These are phyloP conservation scores for Geotrichum phurueaensis DNA, from an alignment of 1,139 yeast genomes.

Conservation along the genomic window DNA sequence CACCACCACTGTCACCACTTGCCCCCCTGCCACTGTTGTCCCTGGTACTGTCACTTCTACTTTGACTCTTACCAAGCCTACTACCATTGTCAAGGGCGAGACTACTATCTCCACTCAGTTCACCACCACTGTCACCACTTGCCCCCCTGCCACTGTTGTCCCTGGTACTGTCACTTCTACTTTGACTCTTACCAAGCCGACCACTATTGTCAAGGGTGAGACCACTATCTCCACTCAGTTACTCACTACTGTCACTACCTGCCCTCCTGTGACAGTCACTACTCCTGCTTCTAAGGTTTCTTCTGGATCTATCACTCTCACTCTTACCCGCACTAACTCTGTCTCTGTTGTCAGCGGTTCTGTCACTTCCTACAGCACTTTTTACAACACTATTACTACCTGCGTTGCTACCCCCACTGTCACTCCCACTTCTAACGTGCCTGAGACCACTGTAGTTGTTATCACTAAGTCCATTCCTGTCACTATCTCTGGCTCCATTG, in stretches of 20 bases:
- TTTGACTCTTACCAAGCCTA: neutral
- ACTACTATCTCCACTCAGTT: neutral
- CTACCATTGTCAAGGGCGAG: neutral
- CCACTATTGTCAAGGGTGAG: neutral
- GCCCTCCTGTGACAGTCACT: neutral
- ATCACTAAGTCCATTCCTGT: neutral
- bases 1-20: conserved; percentile 10
- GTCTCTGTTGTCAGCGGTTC: neutral
- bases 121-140: conserved; percentile 8
- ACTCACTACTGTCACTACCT: neutral
- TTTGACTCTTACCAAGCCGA: neutral
- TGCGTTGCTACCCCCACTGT: neutral
- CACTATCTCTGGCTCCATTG: neutral
- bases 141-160: conserved; percentile 8
- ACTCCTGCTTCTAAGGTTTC: neutral
- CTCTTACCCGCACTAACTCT: neutral
- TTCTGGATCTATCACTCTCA: conserved; percentile 6
- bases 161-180: conserved; percentile 7
- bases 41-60: conserved; percentile 4
- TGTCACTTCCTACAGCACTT: neutral
- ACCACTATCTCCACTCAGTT: neutral
- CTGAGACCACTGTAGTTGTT: neutral
- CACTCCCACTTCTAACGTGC: neutral
- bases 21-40: conserved; percentile 5
- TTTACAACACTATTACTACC: neutral